phyloP scores from a whole-genome alignment of 75 land plant genomes.

The Isoetes taiwanensis region DNA sequence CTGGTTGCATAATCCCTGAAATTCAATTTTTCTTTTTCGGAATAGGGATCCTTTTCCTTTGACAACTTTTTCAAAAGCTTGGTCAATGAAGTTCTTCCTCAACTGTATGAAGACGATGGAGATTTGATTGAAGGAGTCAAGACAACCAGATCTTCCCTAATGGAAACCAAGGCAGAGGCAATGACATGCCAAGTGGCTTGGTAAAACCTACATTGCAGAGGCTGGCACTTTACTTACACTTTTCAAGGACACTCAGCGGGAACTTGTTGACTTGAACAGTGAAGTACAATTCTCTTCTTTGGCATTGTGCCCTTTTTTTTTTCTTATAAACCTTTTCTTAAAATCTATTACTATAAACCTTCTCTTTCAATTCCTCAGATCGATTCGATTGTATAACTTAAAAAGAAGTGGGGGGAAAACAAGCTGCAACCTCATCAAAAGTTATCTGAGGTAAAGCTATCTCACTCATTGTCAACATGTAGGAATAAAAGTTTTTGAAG shows the following conservation, averaged over 20 bases:
- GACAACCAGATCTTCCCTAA: not conserved
- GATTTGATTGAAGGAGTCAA: conserved; percentile 29
- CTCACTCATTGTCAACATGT: not conserved
- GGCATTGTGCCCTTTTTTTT: not conserved
- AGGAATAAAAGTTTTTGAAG: not conserved
- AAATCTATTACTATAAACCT: not conserved
- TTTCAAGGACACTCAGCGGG: conserved; percentile 68
- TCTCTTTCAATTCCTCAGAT: conserved; percentile 33
- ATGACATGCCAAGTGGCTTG: not conserved
- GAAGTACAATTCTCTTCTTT: conserved; percentile 26
- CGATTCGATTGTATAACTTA: conserved; percentile 61
- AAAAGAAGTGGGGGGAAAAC: conserved; percentile 65
- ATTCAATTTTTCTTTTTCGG: not conserved
- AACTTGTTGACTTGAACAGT: conserved; percentile 61
- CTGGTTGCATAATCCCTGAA: not conserved
- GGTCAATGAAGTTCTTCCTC: conserved; percentile 64
- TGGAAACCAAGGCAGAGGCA: conserved; percentile 16
- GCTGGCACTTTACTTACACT: conserved; percentile 56
- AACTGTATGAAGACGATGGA: conserved; percentile 49
- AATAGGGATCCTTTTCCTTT: conserved; percentile 86
- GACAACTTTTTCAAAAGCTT: conserved; percentile 82
- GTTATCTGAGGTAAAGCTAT: conserved; percentile 69
- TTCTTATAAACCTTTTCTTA: not conserved
- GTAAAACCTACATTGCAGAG: conserved; percentile 61
- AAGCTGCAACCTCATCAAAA: conserved; percentile 77